Base-by-base conservation (phyloP, 2,329 filamentous ascomycete genomes). In the Emydomyces testavorans region DNA sequence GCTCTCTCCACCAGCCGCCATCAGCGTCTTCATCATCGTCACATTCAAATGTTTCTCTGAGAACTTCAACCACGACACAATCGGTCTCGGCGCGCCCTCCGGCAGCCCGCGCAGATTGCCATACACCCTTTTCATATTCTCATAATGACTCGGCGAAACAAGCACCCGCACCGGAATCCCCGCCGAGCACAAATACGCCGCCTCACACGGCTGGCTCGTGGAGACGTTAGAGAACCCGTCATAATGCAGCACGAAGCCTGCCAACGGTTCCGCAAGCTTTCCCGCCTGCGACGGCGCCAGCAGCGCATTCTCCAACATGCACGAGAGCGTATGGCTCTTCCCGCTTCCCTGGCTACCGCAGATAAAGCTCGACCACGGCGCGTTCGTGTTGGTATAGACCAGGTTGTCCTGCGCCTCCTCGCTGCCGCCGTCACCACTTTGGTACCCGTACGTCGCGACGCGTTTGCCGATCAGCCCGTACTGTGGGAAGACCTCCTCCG, bases 281-380 rank as follows among this genome's bases (percentile, higher is more conserved):
- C 72, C 73, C 1, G 72, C 57, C 2, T 61, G 52, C 0, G 62
- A 62, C 0, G 56, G 50, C 2, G 46, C 0, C 4, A 67, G 43
- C 1, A 70, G 58, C 1, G 57, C 54, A 20, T 64, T 63, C 36
- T 77, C 77, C 0, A 81, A 64, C 40, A 82, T 64, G 54, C 73
- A 78, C 0, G 75, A 73, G 1, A 79, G 63, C 0, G 77, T 80
- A 49, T 82, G 75, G 16, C 72, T 76, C 55, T 82, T 82, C 0
- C 79, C 79, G 35, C 72, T 75, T 0, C 78, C 79, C 55, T 82
- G 78, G 1, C 74, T 74, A 1, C 79, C 79, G 50, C 79, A 82
- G 16, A 82, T 75, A 57, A 82, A 82, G 0, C 71, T 66, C 0
- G 76, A 79, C 53, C 71, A 77, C 0, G 78, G 78, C 0, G 70